Base-by-base conservation (phyloP, 2,329 filamentous ascomycete species). In the Calonectria crousiana region DNA sequence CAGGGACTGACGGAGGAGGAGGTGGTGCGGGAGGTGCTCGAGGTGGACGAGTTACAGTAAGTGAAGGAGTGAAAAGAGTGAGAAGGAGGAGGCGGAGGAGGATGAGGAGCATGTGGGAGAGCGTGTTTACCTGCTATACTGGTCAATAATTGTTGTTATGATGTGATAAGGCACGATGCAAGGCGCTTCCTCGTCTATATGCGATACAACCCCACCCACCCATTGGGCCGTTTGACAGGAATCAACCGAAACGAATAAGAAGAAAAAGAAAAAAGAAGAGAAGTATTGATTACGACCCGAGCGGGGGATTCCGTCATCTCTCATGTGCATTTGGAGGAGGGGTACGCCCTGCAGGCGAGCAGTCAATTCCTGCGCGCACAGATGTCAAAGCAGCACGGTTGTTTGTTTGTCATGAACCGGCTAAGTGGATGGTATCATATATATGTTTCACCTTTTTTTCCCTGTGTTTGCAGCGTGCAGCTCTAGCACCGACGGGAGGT, bases 341-440 rank as follows among this genome's bases (percentile, higher is more conserved):
- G 23, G 34, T 20, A 30, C 26, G 9, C 38, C 44, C 65, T 65
- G 71, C 65, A 72, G 38, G 53, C 23, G 71, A 73, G 68, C 20
- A 18, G 36, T 66, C 49, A 47, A 47, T 36, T 49, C 44, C 62
- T 32, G 16, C 44, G 26, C 70, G 62, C 69, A 67, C 62, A 60
- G 69, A 58, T 67, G 38, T 41, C 28, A 73, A 69, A 26, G 11
- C 8, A 13, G 20, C 44, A 47, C 20, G 44, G 44, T n/a, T 23
- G 20, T 47, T n/a, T 47, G 13, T 44, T 44, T 47, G 4, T 13
- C 44, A 23, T 23, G 44, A 47, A 47, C 44, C 44, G n/a, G 44
- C 10, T 47, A 13, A 47, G 13, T 5, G n/a, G 11, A 2, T 23
- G 20, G 36, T 16, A n/a, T 47, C 44, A 10, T 13, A 6, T 47